A percentile compares a stretch with the other conserved stretches of the same genome.
These are phyloP conservation scores for Penicillium turbatum DNA, from an alignment of 495 filamentous ascomycete genomes.

Conservation along the genomic window DNA sequence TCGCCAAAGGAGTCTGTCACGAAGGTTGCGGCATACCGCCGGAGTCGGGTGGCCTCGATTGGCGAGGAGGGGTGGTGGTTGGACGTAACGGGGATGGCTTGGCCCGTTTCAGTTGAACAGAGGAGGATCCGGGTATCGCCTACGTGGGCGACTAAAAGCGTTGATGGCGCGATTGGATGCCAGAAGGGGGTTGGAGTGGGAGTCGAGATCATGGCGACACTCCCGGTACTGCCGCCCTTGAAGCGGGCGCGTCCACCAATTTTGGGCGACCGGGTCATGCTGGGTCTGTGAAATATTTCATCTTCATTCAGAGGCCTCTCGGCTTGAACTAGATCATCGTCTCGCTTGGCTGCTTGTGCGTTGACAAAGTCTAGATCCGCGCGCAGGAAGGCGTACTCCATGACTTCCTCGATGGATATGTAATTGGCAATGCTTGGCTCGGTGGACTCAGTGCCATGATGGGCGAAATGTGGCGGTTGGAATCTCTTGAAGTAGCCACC, in stretches of 20 bases:
- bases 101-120: conserved; percentile 73
- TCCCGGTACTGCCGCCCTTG: conserved; percentile 87
- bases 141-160: conserved; percentile 82
- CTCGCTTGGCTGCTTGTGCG: conserved; percentile 70
- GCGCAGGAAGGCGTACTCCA: conserved; percentile 87
- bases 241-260: conserved; percentile 74
- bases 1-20: conserved; percentile 96
- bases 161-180: conserved; percentile 80
- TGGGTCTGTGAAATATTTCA: conserved; percentile 67
- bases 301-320: conserved; percentile 75
- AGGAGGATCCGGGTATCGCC: conserved; percentile 90
- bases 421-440: conserved; percentile 9
- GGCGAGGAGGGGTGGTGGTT: conserved; percentile 90
- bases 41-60: conserved; percentile 72
- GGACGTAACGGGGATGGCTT: conserved; percentile 72
- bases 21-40: conserved; percentile 80
- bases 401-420: conserved; percentile 46
- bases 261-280: conserved; percentile 47
- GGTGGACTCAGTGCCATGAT: conserved; percentile 21
- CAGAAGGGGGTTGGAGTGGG: conserved; percentile 89
- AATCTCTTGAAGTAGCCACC: conserved; percentile 94
- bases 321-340: conserved; percentile 62
- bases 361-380: conserved; percentile 90
- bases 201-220: conserved; percentile 83
- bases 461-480: conserved; percentile 62